phyloP scores from a whole-genome alignment of 1,284 basidiomycete species.

The Quambalaria eucalypti region DNA sequence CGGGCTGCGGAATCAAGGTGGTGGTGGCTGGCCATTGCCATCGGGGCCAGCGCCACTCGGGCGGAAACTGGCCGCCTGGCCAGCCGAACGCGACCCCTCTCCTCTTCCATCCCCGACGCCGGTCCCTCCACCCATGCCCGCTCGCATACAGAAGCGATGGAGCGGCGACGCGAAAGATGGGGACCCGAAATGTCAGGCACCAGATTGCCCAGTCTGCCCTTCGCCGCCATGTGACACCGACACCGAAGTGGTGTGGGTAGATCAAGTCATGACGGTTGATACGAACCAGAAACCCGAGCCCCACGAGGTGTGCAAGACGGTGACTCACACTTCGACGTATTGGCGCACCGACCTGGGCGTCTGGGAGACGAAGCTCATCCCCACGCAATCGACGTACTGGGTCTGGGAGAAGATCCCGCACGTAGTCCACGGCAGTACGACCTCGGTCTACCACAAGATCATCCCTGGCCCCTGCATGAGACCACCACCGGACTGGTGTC shows the following conservation, averaged over 20 bases:
- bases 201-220: background rate
- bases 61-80: too few species aligned
- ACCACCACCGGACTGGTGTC: background rate
- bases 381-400: background rate
- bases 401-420: background rate
- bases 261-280: background rate
- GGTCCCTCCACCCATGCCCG: too few species aligned
- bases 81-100: too few species aligned
- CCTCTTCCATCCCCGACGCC: too few species aligned
- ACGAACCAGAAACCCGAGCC: background rate
- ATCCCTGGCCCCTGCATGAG: background rate
- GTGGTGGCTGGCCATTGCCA: too few species aligned
- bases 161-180: too few species aligned
- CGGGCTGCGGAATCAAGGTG: too few species aligned
- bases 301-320: background rate
- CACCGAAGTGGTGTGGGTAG: background rate
- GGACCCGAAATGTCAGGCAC: too few species aligned
- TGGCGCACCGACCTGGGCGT: background rate
- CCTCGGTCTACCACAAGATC: background rate
- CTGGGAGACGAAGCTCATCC: background rate
- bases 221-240: background rate
- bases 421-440: background rate
- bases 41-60: too few species aligned
- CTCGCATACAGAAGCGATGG: too few species aligned
- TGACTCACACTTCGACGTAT: background rate